Evolutionary conservation across 208 protist species (phyloP).

Genomic region (Leishmania guyanensis): DNA sequence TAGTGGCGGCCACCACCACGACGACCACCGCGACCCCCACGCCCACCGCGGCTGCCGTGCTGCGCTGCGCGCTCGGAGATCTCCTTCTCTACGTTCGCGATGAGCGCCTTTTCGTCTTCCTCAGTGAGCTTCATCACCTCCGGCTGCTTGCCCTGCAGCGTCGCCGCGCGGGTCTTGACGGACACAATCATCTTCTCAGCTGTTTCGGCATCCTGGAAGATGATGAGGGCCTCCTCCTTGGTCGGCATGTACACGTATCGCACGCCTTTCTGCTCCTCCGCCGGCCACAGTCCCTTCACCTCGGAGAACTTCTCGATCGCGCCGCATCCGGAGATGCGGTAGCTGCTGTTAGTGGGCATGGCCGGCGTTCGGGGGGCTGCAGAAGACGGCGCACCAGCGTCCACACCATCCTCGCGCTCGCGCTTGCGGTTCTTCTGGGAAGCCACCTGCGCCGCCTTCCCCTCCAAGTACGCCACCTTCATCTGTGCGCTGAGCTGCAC

Average conservation of each 20-base stretch:
- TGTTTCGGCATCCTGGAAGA: conserved; percentile 86
- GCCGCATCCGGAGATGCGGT: conserved; percentile 71
- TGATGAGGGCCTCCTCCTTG: conserved; percentile 66
- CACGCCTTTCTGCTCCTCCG: conserved; percentile 82
- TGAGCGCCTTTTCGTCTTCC: conserved; percentile 71
- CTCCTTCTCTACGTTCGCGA: conserved; percentile 80
- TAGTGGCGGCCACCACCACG: conserved; percentile 36
- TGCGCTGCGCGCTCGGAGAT: conserved; percentile 76
- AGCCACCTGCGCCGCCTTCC: conserved; percentile 72
- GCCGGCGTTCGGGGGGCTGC: conserved; percentile 48
- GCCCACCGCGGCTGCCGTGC: conserved; percentile 42
- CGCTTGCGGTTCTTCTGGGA: conserved; percentile 50
- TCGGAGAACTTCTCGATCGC: conserved; percentile 69
- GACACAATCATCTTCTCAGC: conserved; percentile 76
- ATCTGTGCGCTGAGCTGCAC: conserved; percentile 75
- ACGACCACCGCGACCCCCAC: conserved; percentile 44
- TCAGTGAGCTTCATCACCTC: conserved; percentile 63
- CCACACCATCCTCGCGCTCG: conserved; percentile 11
- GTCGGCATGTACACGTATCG: conserved; percentile 86
- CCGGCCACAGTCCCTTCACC: conserved; percentile 85
- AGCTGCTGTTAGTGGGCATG: conserved; percentile 83
- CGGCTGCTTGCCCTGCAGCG: conserved; percentile 78
- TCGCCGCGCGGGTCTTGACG: conserved; percentile 67
- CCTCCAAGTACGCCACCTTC: conserved; percentile 80
- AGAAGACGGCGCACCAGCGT: not conserved